Percentiles rank a stretch among this genome's conserved stretches.
Conservation (phyloP, 1,139 yeast species). For the Blastobotrys illinoisensis region DNA sequence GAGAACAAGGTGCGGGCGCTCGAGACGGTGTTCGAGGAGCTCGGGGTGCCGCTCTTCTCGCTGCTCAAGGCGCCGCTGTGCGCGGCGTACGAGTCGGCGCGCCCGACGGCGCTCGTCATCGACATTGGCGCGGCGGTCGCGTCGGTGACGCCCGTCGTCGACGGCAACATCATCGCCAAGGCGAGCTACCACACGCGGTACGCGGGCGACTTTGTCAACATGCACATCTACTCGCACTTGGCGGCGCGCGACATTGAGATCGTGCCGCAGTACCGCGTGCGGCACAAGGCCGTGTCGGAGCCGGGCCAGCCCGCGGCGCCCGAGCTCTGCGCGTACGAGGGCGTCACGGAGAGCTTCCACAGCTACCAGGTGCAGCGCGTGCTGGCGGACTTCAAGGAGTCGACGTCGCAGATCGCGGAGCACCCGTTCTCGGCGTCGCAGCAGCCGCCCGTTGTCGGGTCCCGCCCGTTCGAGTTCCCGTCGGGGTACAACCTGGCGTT, state of each 20-base stretch:
- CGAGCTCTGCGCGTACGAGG: constrained; percentile 31
- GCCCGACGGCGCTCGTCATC: constrained; percentile 36
- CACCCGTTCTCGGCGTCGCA: constrained; percentile 37
- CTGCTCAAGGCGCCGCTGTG: constrained; percentile 82
- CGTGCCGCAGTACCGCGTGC: constrained; percentile 32
- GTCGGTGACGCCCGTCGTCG: constrained; percentile 88
- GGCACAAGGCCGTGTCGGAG: constrained; percentile 28
- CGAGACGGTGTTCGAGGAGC: constrained; percentile 68
- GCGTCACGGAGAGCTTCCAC: constrained; percentile 31
- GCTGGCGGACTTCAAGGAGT: constrained; percentile 60
- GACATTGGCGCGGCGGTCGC: constrained; percentile 36
- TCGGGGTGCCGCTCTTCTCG: constrained; percentile 81
- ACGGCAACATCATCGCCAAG: constrained; percentile 48
- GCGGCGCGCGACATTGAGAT: constrained; percentile 24
- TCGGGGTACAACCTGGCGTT: constrained; percentile 57
- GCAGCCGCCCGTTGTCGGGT: constrained; percentile 17
- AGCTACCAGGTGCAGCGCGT: constrained; percentile 35
- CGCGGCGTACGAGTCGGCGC: constrained; percentile 48
- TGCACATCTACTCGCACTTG: constrained; percentile 32
- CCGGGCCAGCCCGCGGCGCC: constrained; percentile 37
- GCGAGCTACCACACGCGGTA: constrained; percentile 33
- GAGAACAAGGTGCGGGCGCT: constrained; percentile 64
- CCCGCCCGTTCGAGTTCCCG: constrained; percentile 76
- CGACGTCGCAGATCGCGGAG: constrained; percentile 45
- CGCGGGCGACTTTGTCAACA: constrained; percentile 41